These are phyloP conservation scores for Hyphodiscus hymeniophilus DNA, from an alignment of 495 filamentous ascomycete genomes.

Conservation along the genomic window DNA sequence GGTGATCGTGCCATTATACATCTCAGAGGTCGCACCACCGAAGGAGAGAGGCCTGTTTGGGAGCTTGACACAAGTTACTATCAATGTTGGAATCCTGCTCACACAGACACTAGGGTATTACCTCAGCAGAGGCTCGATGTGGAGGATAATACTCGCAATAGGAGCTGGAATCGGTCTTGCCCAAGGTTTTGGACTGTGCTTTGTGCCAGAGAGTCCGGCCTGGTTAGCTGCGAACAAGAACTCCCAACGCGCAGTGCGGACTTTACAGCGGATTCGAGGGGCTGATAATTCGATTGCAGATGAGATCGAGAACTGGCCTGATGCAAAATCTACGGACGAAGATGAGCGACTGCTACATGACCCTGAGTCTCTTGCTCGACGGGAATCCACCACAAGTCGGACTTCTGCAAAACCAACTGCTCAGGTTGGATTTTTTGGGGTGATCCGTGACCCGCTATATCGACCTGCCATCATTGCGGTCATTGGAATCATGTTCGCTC, in stretches of 20 bases:
- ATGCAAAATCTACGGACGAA: conserved; percentile 30
- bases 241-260: conserved; percentile 48
- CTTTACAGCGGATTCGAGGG: conserved; percentile 69
- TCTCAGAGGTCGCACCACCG: conserved; percentile 83
- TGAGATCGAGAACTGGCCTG: conserved; percentile 60
- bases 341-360: conserved; percentile 38
- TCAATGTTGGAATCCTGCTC: conserved; percentile 84
- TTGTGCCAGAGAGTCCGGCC: conserved; percentile 76
- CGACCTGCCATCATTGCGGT: conserved; percentile 78
- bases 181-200: conserved; percentile 56
- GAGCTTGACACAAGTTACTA: conserved; percentile 84
- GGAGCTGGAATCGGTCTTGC: conserved; percentile 59
- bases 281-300: conserved; percentile 58
- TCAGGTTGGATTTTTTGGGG: conserved; percentile 59
- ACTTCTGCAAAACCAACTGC: conserved; percentile 28
- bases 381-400: conserved; percentile 37
- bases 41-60: conserved; percentile 77
- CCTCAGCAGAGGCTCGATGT: conserved; percentile 64
- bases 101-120: conserved; percentile 83
- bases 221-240: conserved; percentile 71
- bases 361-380: conserved; percentile 13
- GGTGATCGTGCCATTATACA: conserved; percentile 93
- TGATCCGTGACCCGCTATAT: conserved; percentile 54
- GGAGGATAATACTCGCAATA: conserved; percentile 73
- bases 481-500: conserved; percentile 82